A percentile compares a stretch with the other conserved stretches of the same genome.
Evolutionary conservation across 2,329 filamentous ascomycete species (phyloP).

Genomic region (Aureobasidium sp.): DNA sequence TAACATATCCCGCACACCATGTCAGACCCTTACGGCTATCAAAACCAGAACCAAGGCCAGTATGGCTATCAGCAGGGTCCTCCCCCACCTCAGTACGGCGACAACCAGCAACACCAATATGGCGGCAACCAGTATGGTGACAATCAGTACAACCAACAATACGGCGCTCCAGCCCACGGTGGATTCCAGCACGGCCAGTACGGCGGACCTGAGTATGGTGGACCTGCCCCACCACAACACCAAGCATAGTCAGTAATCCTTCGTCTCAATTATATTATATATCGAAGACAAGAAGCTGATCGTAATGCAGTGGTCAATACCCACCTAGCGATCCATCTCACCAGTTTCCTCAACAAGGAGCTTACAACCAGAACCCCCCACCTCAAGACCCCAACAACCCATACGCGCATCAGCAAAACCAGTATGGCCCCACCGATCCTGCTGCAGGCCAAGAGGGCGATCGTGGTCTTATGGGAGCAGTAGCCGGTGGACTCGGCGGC

Average conservation of each 20-base stretch:
- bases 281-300: slow-evolving; percentile 17
- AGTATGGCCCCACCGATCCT: slow-evolving; percentile 39
- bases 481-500: slow-evolving; percentile 52
- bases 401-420: slow-evolving; percentile 29
- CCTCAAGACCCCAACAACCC: slow-evolving; percentile 30
- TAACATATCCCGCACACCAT: slow-evolving; percentile 30
- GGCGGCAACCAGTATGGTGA: slow-evolving; percentile 23
- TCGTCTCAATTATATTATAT: slow-evolving; percentile 24
- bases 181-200: slow-evolving; percentile 45
- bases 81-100: slow-evolving; percentile 17
- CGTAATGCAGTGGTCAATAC: slow-evolving; percentile 23
- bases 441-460: slow-evolving; percentile 46
- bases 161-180: slow-evolving; percentile 38
- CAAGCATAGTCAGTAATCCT: slow-evolving; percentile 26
- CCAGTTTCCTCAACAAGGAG: slow-evolving; percentile 33
- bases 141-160: slow-evolving; percentile 21
- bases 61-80: slow-evolving; percentile 17
- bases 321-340: slow-evolving; percentile 20
- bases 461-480: slow-evolving; percentile 50
- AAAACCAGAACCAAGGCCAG: slow-evolving; percentile 22
- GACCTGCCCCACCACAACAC: slow-evolving; percentile 28
- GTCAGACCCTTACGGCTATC: slow-evolving; percentile 47
- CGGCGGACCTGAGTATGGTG: slow-evolving; percentile 23
- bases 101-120: slow-evolving; percentile 17
- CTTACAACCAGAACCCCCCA: slow-evolving; percentile 33